Conservation (phyloP, 1,284 basidiomycete species). For the Schizopora paradoxa region DNA sequence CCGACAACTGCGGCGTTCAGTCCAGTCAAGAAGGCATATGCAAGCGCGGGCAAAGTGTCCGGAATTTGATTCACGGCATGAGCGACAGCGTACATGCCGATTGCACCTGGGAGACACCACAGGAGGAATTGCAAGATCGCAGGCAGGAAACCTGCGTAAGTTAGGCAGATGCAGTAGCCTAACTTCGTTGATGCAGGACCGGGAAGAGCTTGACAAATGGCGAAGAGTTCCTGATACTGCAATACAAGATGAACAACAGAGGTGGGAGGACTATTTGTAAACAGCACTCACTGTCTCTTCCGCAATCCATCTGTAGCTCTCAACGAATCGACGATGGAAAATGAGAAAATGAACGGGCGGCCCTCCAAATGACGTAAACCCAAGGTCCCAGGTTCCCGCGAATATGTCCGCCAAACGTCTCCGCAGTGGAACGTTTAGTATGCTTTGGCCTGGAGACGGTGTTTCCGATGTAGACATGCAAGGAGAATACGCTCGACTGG, state of each 20-base stretch:
- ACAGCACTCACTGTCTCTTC: conserved; percentile 16
- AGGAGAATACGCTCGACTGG: too few relatives aligned
- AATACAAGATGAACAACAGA: background rate
- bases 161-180: conserved; percentile 5
- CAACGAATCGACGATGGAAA: conserved; percentile 18
- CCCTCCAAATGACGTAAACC: conserved; percentile 21
- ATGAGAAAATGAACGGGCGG: conserved; percentile 21
- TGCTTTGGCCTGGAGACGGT: too few relatives aligned
- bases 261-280: background rate
- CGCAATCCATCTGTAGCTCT: conserved; percentile 15
- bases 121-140: background rate
- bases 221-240: conserved; percentile 6
- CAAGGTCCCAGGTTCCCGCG: conserved; percentile 17
- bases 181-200: conserved; percentile 3
- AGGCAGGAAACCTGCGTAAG: background rate
- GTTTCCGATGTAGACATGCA: too few relatives aligned
- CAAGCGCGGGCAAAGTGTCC: conserved; percentile 40
- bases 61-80: conserved; percentile 44
- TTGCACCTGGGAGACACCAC: conserved; percentile 37
- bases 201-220: conserved; percentile 3
- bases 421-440: background rate
- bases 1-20: conserved; percentile 56
- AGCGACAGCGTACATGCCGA: conserved; percentile 46
- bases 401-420: background rate
- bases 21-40: conserved; percentile 49